Evolutionary conservation across 805 yeast genomes (phyloP).

Genomic region (Lipomyces orientalis): DNA sequence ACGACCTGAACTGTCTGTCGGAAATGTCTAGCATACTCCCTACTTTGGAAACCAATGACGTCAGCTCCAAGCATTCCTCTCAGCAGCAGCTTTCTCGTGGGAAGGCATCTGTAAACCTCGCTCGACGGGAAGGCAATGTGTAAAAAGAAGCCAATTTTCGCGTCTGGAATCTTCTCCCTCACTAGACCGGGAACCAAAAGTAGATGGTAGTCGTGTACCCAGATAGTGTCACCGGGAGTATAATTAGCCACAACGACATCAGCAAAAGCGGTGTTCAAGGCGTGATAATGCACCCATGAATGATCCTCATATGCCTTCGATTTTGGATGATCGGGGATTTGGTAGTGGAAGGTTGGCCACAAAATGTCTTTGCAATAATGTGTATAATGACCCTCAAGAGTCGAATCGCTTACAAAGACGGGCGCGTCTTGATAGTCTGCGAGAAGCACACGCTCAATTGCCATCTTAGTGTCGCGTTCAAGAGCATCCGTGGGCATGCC

Average conservation of each 20-base stretch:
- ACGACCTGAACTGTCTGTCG: slow-evolving; percentile 86
- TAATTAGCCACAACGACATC: slow-evolving; percentile 71
- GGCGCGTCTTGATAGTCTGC: slow-evolving; percentile 63
- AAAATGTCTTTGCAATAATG: slow-evolving; percentile 91
- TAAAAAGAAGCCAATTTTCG: slow-evolving; percentile 87
- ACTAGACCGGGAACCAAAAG: slow-evolving; percentile 86
- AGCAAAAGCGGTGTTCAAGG: slow-evolving; percentile 79
- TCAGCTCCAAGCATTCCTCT: slow-evolving; percentile 90
- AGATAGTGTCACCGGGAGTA: slow-evolving; percentile 72
- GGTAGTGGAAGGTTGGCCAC: slow-evolving; percentile 96
- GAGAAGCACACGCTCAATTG: slow-evolving; percentile 54
- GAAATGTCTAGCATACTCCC: slow-evolving; percentile 92
- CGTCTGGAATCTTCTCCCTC: slow-evolving; percentile 73
- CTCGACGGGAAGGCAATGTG: slow-evolving; percentile 96
- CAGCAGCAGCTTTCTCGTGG: slow-evolving; percentile 77
- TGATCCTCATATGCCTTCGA: slow-evolving; percentile 95
- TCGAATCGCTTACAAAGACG: slow-evolving; percentile 74
- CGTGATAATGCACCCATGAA: slow-evolving; percentile 85
- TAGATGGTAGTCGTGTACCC: slow-evolving; percentile 95
- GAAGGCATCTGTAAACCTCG: slow-evolving; percentile 92
- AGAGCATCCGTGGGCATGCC: slow-evolving; percentile 90
- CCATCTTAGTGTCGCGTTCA: slow-evolving; percentile 58
- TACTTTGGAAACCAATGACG: slow-evolving; percentile 85
- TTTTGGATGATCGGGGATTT: slow-evolving; percentile 92
- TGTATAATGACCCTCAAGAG: slow-evolving; percentile 88